Conservation (phyloP, 495 filamentous ascomycete genomes). For the Penicillium tannophilum region DNA sequence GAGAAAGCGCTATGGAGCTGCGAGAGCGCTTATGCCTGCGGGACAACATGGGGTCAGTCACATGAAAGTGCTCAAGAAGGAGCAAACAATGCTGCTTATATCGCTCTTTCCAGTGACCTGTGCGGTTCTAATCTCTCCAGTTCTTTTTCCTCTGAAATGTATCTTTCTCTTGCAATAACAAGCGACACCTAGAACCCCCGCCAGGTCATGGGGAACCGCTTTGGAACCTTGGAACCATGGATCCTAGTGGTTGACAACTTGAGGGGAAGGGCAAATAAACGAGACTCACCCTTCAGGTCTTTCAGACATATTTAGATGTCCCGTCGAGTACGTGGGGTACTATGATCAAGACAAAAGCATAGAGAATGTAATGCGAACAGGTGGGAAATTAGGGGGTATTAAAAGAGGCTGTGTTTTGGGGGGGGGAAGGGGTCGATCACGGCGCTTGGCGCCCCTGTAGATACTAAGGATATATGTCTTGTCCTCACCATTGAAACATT, state of each 20-base stretch:
- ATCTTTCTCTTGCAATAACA: not conserved
- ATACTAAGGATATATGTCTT: constrained; percentile 1
- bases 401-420: constrained; percentile 10
- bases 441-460: constrained; percentile 21
- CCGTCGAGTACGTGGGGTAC: not conserved
- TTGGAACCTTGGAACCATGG: constrained; percentile 21
- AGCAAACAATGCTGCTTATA: not conserved
- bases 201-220: not conserved
- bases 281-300: constrained; percentile 32
- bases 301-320: constrained; percentile 22
- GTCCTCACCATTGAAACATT: not conserved
- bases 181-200: not conserved
- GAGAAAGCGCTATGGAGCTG: constrained; percentile 52
- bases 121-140: not conserved
- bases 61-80: constrained; percentile 12
- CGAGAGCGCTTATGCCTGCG: constrained; percentile 57
- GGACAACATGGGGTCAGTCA: constrained; percentile 31
- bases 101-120: not conserved
- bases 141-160: not conserved
- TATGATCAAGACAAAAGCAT: not conserved
- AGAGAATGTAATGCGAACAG: not conserved
- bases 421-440: constrained; percentile 14
- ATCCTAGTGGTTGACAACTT: constrained; percentile 8
- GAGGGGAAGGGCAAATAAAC: not conserved
- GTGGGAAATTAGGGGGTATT: not conserved